A percentile compares a stretch with the other conserved stretches of the same genome.
phyloP scores from a whole-genome alignment of 345 rosid genomes.

The Lenwebbia sp. region DNA sequence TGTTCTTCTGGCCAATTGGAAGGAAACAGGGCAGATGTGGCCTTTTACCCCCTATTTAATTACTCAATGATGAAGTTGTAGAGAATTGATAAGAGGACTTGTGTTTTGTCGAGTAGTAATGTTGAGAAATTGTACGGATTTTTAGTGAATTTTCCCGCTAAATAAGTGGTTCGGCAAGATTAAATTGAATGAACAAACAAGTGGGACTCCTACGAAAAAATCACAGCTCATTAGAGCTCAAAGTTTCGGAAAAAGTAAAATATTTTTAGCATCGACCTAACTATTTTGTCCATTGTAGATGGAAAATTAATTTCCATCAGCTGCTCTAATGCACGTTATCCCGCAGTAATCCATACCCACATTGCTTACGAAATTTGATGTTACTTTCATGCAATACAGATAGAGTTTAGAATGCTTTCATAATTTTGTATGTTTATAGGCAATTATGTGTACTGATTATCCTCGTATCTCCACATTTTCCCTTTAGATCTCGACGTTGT shows the following conservation, averaged over 20 bases:
- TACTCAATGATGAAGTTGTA: background rate
- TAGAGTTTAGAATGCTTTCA: background rate
- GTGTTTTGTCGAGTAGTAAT: background rate
- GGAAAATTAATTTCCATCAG: no score
- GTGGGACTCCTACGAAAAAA: background rate
- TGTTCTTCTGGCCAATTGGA: background rate
- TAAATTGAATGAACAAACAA: background rate
- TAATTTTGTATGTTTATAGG: no score
- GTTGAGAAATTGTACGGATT: background rate
- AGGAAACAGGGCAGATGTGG: background rate
- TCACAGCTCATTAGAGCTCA: background rate
- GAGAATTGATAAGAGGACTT: background rate
- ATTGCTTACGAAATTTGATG: background rate
- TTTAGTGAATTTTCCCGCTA: background rate
- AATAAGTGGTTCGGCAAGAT: background rate
- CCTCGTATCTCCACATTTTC: background rate
- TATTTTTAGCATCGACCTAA: background rate
- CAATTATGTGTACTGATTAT: background rate
- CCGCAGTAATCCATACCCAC: no score
- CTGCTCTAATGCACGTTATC: no score
- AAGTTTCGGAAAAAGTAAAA: background rate
- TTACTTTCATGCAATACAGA: background rate
- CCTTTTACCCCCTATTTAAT: background rate
- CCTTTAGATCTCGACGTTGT: background rate
- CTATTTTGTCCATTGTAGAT: background rate